Evolutionary conservation across 1,284 basidiomycete genomes (phyloP), one percentile per base, ranked within the genome.

Genomic region (Pisolithus thermaeus): DNA sequence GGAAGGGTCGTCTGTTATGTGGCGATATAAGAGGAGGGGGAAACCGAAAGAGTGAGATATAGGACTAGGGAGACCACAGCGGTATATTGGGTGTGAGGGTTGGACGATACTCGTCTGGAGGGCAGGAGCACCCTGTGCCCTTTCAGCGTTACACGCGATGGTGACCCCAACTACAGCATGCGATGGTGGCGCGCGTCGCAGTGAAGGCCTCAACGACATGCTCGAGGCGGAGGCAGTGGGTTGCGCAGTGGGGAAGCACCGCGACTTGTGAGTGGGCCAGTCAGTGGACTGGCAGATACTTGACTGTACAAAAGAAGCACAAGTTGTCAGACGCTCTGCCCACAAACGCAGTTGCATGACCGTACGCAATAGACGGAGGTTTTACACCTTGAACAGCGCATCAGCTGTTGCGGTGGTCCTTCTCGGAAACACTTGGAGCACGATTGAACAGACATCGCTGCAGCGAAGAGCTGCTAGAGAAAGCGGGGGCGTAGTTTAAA

Each of bases 361-460:
- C 63, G 30, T 36, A 65, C 63, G 28, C 63, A 63, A 36, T 65
- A 63, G 32, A 63, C 46, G 35, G 56, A 23, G 18, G 14, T 18
- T 38, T 65, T 63, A 45, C 61, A 63, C 1, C 62, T 59, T 9
- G 63, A 65, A 52, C 63, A 63, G 1, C 61, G 63, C 63, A 63
- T 63, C 43, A 54, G 57, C 1, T 57, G 41, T 22, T 2, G 47
- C 54, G 62, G 53, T 1, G 59, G 55, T 46, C 54, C 60, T 39
- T 52, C 51, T 37, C 58, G 49, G 4, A 40, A 11, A 41, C 60
- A 62, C 28, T 38, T 45, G 7, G 39, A 41, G 25, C 38, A 41
- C 12, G 30, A 30, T 30, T 46, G 28, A 28, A 46, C 32, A 12
- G 32, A 14, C 32, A 35, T 35, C 5, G 32, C 12, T 35, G 32